These are phyloP conservation scores for Irpex sp. DNA, from an alignment of 1,284 basidiomycete genomes.

Conservation along the genomic window DNA sequence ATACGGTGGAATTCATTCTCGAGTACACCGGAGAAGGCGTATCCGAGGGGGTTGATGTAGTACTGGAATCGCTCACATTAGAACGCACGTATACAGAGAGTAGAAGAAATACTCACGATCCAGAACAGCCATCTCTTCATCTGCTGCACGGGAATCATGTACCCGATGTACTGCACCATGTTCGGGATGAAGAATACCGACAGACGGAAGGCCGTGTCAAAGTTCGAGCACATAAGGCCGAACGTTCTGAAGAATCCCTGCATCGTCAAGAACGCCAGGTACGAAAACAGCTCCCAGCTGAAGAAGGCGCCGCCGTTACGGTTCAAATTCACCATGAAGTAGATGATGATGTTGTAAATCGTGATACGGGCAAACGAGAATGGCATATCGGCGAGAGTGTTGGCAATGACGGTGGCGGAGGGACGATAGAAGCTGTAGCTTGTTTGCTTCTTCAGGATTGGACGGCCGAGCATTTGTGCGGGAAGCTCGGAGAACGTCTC, in stretches of 20 bases:
- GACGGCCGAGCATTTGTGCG: constrained; percentile 71
- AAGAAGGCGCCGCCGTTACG: constrained; percentile 65
- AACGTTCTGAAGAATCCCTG: constrained; percentile 76
- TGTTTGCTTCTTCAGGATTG: constrained; percentile 72
- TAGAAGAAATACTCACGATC: constrained; percentile 48
- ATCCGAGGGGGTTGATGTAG: constrained; percentile 75
- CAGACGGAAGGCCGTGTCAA: constrained; percentile 60
- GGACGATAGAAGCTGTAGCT: constrained; percentile 81
- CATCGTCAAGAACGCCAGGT: constrained; percentile 58
- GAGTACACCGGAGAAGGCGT: constrained; percentile 78
- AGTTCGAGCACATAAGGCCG: constrained; percentile 60
- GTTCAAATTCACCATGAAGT: constrained; percentile 70
- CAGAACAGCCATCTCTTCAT: constrained; percentile 92
- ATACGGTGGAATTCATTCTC: constrained; percentile 83
- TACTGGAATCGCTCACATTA: constrained; percentile 36
- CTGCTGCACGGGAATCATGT: constrained; percentile 66
- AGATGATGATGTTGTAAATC: constrained; percentile 68
- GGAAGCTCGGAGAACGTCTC: constrained; percentile 79
- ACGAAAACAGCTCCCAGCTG: constrained; percentile 67
- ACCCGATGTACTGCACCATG: constrained; percentile 67
- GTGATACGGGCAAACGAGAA: constrained; percentile 65
- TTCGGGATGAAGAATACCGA: constrained; percentile 62
- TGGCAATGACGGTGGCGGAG: constrained; percentile 67
- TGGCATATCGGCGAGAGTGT: constrained; percentile 75
- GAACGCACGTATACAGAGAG: neutral